These are phyloP conservation scores for Warburgia ugandensis DNA, from an alignment of 164 flowering plant species.

Conservation along the genomic window DNA sequence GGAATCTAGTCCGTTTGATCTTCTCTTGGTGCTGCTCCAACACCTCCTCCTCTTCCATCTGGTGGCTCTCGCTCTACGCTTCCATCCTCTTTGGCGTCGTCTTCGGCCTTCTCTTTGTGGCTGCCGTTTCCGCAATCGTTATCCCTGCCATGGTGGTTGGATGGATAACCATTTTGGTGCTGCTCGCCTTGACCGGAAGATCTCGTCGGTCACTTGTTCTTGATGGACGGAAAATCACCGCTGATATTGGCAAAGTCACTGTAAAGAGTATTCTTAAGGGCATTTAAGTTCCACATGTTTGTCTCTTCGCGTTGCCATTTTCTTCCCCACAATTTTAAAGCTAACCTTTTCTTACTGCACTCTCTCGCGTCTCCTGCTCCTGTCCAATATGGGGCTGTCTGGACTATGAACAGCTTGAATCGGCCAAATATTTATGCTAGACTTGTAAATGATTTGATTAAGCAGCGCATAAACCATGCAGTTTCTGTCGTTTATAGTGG, in stretches of 20 bases:
- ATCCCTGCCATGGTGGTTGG: constrained; percentile 59
- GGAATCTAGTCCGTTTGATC: constrained; percentile 19
- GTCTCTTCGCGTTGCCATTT: no score
- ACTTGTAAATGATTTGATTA: no score
- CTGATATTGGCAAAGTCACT: constrained; percentile 42
- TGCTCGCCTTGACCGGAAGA: constrained; percentile 60
- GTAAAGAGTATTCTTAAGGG: constrained; percentile 29
- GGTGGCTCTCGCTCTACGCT: constrained; percentile 24
- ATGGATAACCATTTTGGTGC: constrained; percentile 72
- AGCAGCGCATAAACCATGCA: no score
- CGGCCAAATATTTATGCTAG: no score
- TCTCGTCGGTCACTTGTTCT: constrained; percentile 44
- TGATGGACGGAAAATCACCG: constrained; percentile 56
- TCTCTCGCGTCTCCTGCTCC: no score
- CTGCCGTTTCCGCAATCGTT: constrained; percentile 30
- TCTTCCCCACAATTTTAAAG: no score
- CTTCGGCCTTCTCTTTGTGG: constrained; percentile 20
- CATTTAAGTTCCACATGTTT: no score
- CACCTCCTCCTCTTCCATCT: constrained; percentile 1
- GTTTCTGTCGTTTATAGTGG: no score
- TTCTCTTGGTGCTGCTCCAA: constrained; percentile 12
- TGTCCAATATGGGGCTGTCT: no score
- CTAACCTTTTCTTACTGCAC: no score
- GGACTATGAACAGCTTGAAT: no score
- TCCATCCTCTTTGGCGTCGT: constrained; percentile 16